phyloP scores from a whole-genome alignment of 441 rosid species.

The Adansonia madagascariensis region DNA sequence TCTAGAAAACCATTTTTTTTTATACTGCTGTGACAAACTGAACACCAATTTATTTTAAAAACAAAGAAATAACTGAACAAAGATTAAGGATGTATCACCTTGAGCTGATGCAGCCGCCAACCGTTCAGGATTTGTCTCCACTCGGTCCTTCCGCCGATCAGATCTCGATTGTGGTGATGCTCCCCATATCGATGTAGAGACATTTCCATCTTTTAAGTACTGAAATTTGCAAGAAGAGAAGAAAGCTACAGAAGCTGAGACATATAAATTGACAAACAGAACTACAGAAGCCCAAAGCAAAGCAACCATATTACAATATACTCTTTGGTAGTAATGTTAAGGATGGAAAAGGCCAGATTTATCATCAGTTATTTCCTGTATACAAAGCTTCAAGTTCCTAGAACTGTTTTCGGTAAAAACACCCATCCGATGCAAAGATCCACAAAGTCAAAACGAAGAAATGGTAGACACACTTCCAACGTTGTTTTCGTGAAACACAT shows the following conservation, averaged over 20 bases:
- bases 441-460: neutral
- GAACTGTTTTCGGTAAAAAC: neutral
- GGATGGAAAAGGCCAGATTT: neutral
- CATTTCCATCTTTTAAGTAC: conserved; percentile 72
- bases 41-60: neutral
- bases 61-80: conserved; percentile 13
- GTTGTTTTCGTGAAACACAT: neutral
- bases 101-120: conserved; percentile 97
- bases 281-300: too few relatives aligned
- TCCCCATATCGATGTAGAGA: conserved; percentile 91
- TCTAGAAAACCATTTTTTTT: neutral
- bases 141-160: conserved; percentile 91
- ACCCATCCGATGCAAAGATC: neutral
- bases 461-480: conserved; percentile 4
- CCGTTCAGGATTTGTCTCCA: conserved; percentile 96
- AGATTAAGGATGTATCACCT: conserved; percentile 90
- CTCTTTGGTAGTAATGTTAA: neutral
- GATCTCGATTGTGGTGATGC: conserved; percentile 97
- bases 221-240: conserved; percentile 37
- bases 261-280: neutral
- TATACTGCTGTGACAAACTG: neutral
- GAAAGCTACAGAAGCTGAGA: conserved; percentile 16
- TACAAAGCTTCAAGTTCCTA: neutral
- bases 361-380: neutral
- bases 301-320: neutral